Percentiles rank a stretch among this genome's conserved stretches.
Conservation (phyloP, 495 filamentous ascomycete genomes). For the Neurospora sp. region DNA sequence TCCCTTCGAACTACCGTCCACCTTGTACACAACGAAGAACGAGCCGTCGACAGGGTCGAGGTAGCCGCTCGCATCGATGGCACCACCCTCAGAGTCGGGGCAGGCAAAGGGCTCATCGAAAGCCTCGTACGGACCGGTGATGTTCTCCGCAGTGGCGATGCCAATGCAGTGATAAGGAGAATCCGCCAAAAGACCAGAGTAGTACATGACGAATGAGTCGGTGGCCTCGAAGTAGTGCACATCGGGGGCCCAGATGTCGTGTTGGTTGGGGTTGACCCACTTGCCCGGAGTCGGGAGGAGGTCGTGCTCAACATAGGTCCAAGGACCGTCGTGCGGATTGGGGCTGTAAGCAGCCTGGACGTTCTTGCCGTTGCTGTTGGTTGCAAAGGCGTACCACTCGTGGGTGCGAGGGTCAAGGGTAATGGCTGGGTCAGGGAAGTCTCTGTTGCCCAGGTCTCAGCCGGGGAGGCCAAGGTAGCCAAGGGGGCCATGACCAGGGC, state of each 20-base stretch:
- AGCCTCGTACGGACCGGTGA: constrained; percentile 41
- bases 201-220: constrained; percentile 49
- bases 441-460: constrained; percentile 1
- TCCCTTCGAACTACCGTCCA: constrained; percentile 49
- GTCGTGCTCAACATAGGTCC: constrained; percentile 16
- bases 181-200: constrained; percentile 33
- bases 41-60: constrained; percentile 35
- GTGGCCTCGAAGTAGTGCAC: constrained; percentile 24
- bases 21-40: constrained; percentile 49
- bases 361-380: constrained; percentile 15
- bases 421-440: constrained; percentile 28
- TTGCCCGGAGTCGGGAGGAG: constrained; percentile 14
- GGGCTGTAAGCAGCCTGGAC: constrained; percentile 19
- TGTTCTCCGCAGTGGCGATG: constrained; percentile 31
- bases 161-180: constrained; percentile 42
- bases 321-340: constrained; percentile 7
- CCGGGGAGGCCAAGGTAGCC: neutral
- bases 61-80: constrained; percentile 49
- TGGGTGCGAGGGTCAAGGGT: constrained; percentile 13
- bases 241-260: constrained; percentile 39
- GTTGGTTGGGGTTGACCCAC: constrained; percentile 18
- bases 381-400: constrained; percentile 27
- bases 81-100: constrained; percentile 38
- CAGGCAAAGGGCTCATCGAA: constrained; percentile 38
- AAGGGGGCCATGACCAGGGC: neutral